Conservation (phyloP, 2,329 filamentous ascomycete genomes). For the Colletotrichum liaoningense region DNA sequence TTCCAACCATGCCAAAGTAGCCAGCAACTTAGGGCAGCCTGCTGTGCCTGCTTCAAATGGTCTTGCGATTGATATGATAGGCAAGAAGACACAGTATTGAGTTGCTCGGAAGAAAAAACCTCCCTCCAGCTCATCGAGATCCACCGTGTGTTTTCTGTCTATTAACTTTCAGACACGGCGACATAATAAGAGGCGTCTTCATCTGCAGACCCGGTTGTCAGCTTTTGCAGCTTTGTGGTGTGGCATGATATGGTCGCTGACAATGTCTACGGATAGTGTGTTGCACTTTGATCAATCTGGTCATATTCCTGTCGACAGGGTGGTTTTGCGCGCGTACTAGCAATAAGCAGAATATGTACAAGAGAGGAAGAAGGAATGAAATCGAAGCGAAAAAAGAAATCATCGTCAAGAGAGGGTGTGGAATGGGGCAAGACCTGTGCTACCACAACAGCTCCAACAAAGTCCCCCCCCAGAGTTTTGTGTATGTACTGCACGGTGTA, state of each 20-base stretch:
- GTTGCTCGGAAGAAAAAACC: not conserved
- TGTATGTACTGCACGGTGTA: not conserved
- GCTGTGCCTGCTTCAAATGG: too few relatives aligned
- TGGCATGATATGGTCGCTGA: not conserved
- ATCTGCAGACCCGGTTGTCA: not conserved
- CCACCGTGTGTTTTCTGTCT: not conserved
- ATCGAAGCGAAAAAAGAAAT: constrained; percentile 1
- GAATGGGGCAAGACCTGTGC: not conserved
- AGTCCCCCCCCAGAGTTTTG: not conserved
- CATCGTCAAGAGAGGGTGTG: constrained; percentile 2
- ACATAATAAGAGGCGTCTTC: not conserved
- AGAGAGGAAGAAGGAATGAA: not conserved
- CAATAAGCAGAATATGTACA: not conserved
- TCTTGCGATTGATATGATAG: not conserved
- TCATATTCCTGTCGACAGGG: not conserved
- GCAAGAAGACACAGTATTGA: not conserved
- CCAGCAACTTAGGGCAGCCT: not conserved
- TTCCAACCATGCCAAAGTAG: not conserved
- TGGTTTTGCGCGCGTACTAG: not conserved
- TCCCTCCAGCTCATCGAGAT: not conserved
- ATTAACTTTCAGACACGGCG: not conserved
- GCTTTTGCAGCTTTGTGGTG: not conserved
- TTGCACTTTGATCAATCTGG: not conserved
- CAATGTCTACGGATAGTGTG: not conserved
- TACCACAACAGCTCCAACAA: constrained; percentile 2